Base-by-base conservation (phyloP, 805 yeast species). In the Dipodascus albidus region DNA sequence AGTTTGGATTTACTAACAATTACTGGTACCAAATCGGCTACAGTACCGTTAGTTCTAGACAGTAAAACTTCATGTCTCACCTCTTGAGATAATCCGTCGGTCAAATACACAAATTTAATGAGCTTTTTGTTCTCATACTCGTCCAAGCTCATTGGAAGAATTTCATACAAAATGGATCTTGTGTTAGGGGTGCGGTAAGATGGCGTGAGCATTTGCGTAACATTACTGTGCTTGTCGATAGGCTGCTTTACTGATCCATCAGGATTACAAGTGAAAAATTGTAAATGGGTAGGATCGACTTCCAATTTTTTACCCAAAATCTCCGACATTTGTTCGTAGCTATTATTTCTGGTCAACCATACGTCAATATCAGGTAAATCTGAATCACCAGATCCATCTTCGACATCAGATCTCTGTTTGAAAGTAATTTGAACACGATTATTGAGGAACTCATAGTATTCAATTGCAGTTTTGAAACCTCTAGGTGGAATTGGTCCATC, bases 91-190 rank as follows among this genome's bases (percentile, higher is more conserved):
- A 87, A 76, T 9, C 87, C 86, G 48, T 80, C 80, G 1, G 83
- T 79, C 47, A 90, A 71, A 91, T 95, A 88, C 52, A 75, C 74
- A 20, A 91, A 72, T 52, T 75, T 79, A 47, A 90, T 68, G 2
- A 80, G 67, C 55, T 79, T 79, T 81, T 87, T 77, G 57, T 77
- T 81, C 67, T 93, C 99, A 61, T 84, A 77, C 57, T 88, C 95
- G 35, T 72, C 75, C 52, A 91, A 70, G 1, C 90, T 80, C 48
- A 89, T 81, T 49, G 81, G 85, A 62, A 93, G 74, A 1, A 84
- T 68, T 62, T 91, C 96, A 64, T 85, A 91, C 58, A 82, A 83
- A 54, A 91, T 77, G 9, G 42, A 38, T n/a, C 48, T 50, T 11
- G 57, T 50, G 22, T 42, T 48, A 38, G 50, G 54, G 23, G 50